These are phyloP conservation scores for Yamadazyma jaroonii DNA, from an alignment of 1,139 yeast genomes.

Conservation along the genomic window DNA sequence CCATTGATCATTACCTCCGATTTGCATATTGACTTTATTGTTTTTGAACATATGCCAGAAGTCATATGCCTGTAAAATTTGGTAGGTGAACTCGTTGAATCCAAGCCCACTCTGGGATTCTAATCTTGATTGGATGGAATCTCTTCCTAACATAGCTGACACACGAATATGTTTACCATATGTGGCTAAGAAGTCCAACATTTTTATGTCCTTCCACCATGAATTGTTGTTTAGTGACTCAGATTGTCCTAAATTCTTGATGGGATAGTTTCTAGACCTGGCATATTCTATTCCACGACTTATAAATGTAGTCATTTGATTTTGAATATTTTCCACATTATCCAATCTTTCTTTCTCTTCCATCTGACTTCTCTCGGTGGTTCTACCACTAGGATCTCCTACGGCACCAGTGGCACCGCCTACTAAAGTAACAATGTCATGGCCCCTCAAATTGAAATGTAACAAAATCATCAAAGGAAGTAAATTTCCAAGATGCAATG, in stretches of 20 bases:
- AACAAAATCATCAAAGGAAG: conserved; percentile 81
- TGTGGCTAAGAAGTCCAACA: conserved; percentile 72
- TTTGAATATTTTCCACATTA: conserved; percentile 62
- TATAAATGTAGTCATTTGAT: conserved; percentile 63
- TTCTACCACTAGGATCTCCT: conserved; percentile 96
- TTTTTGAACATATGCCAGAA: conserved; percentile 75
- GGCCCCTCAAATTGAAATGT: conserved; percentile 84
- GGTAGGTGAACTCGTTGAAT: conserved; percentile 91
- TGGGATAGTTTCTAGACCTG: conserved; percentile 48
- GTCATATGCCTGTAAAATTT: conserved; percentile 89
- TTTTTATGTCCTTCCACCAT: conserved; percentile 82
- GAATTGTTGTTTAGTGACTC: conserved; percentile 59
- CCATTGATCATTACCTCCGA: conserved; percentile 99
- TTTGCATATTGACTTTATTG: conserved; percentile 65
- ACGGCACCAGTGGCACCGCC: conserved; percentile 99
- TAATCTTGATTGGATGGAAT: conserved; percentile 76
- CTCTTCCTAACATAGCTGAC: conserved; percentile 85
- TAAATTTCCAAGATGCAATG: conserved; percentile 87
- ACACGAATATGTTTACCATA: conserved; percentile 83
- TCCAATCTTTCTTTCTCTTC: conserved; percentile 46
- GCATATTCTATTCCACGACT: conserved; percentile 63
- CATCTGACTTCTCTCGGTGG: conserved; percentile 66
- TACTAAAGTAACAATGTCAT: conserved; percentile 73
- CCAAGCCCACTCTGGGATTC: conserved; percentile 76
- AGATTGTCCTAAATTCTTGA: conserved; percentile 35